Evolutionary conservation across 768 basidiomycete genomes (phyloP).

Genomic region (Trametes cingulata): DNA sequence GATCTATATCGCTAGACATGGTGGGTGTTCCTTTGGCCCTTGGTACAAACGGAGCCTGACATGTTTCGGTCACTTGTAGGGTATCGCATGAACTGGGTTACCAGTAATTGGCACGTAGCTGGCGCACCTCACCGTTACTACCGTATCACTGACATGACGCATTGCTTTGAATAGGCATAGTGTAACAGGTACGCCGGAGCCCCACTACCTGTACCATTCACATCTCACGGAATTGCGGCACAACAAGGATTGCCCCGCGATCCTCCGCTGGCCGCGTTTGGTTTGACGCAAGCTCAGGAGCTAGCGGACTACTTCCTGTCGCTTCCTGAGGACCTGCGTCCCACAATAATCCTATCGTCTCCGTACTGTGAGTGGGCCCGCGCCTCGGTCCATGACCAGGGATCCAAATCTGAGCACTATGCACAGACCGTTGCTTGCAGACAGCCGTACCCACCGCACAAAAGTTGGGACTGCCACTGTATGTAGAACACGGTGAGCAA

Average conservation of each 20-base stretch:
- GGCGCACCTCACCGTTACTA: neutral
- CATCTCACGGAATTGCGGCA: conserved; percentile 6
- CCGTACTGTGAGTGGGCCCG: conserved; percentile 73
- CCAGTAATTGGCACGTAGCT: conserved; percentile 55
- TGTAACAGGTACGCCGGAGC: conserved; percentile 18
- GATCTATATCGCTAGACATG: conserved; percentile 70
- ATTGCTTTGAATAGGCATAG: conserved; percentile 8
- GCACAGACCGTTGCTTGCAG: conserved; percentile 82
- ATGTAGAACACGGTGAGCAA: conserved; percentile 70
- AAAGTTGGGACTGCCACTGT: conserved; percentile 66
- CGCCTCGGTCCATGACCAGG: neutral
- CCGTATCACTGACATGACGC: neutral
- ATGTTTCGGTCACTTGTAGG: conserved; percentile 58
- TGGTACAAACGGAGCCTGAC: too few relatives aligned
- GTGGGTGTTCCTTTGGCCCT: too few relatives aligned
- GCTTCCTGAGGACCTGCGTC: conserved; percentile 64
- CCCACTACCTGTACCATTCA: neutral
- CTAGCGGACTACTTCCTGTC: conserved; percentile 63
- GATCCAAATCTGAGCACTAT: neutral
- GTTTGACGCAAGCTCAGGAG: conserved; percentile 75
- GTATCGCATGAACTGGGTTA: conserved; percentile 75
- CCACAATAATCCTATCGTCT: conserved; percentile 81
- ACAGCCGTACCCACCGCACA: conserved; percentile 67
- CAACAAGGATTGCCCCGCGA: conserved; percentile 69
- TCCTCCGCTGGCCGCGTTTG: conserved; percentile 70